Base-by-base conservation (phyloP, 1,139 yeast species). In the Meyerozyma elateridarum region DNA sequence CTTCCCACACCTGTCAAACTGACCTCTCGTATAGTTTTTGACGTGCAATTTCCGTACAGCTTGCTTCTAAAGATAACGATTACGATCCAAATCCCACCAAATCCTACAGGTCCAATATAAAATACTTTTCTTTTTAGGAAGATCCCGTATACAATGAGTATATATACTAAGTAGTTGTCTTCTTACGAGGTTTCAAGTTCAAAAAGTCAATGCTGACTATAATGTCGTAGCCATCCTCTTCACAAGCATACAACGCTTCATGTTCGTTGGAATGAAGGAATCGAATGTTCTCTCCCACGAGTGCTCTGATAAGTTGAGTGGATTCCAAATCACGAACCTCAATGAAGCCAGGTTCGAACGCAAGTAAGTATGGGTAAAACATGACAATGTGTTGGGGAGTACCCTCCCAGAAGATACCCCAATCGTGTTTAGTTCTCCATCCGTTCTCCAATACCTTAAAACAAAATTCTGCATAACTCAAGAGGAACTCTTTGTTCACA, bases 381-480 rank as follows among this genome's bases (percentile, higher is more conserved):
- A 91, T 69, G 8, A 96, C 95, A 56, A 91, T 87, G 40, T 82
- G 81, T 50, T 84, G 94, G 4, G 98, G 97, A 32, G 79, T 75
- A 26, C 97, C 96, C 60, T 91, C 97, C 98, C 98, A 91, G 53
- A 84, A 82, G 34, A 91, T 82, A 45, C 89, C 82, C 93, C 96
- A 89, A 33, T 87, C 91, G 31, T 91, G 89, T 42, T 91, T 78
- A 16, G 94, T 82, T 49, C 96, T 74, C 98, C 98, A 91, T 20
- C 98, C 98, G 54, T 89, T 89, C 38, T 85, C 73, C 50, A 91
- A 89, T 45, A 91, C 94, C 59, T 85, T 87, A 58, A 91, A 91
- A 31, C 96, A 91, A 55, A 91, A 89, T 52, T 88, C 96, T 3
- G 94, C 78, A 53, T 88, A 91, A 54, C 89, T 81, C 38, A 91